Evolutionary conservation across 2,329 filamentous ascomycete species (phyloP).

Genomic region (Beauveria sp.): DNA sequence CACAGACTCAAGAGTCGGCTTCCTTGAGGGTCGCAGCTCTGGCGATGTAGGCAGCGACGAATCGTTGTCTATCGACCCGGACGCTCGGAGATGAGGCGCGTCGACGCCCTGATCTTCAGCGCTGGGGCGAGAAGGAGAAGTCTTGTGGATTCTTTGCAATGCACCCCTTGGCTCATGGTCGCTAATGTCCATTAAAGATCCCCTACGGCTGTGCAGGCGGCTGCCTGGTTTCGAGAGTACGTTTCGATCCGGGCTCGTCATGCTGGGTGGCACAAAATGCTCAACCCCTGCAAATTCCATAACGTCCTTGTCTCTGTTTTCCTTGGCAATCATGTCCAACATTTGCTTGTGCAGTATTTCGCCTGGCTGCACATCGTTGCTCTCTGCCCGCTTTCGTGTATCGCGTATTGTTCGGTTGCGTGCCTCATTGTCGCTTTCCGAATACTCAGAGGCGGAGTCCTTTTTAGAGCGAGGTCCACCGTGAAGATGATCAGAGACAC

Average conservation of each 20-base stretch:
- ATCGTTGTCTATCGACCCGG: constrained; percentile 36
- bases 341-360: constrained; percentile 55
- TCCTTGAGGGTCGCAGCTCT: constrained; percentile 37
- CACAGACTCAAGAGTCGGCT: constrained; percentile 46
- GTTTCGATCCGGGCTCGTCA: constrained; percentile 25
- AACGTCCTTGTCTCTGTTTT: constrained; percentile 38
- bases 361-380: constrained; percentile 24
- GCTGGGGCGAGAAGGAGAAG: constrained; percentile 19
- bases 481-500: constrained; percentile 39
- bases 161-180: constrained; percentile 29
- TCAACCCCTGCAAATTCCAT: constrained; percentile 26
- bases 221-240: constrained; percentile 22
- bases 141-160: constrained; percentile 16
- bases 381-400: neutral
- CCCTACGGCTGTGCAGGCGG: constrained; percentile 26
- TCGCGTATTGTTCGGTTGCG: neutral
- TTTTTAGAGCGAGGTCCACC: constrained; percentile 43
- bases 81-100: constrained; percentile 31
- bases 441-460: constrained; percentile 51
- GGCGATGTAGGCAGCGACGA: constrained; percentile 45
- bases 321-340: constrained; percentile 51
- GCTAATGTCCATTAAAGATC: constrained; percentile 32
- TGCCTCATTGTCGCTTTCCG: constrained; percentile 46
- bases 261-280: constrained; percentile 25
- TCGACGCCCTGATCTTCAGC: constrained; percentile 40